Evolutionary conservation across 768 basidiomycete genomes (phyloP).

Genomic region (Boletus reticuloceps): DNA sequence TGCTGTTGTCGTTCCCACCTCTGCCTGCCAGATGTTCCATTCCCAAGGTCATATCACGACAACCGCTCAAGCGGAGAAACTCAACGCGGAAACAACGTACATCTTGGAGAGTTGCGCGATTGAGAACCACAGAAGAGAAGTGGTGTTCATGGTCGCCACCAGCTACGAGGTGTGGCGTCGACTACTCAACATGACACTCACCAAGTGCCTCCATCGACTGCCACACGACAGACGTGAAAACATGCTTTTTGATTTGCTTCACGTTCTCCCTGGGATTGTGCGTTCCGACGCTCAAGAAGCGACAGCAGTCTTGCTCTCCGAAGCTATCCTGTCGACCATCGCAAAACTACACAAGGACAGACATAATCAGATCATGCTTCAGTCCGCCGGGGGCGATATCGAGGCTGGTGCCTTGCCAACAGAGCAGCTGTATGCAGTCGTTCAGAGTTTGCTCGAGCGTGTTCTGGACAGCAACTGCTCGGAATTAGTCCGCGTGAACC

Average conservation of each 20-base stretch:
- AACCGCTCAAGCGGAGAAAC: slow-evolving; percentile 58
- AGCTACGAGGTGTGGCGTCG: slow-evolving; percentile 85
- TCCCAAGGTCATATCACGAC: slow-evolving; percentile 65
- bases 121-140: slow-evolving; percentile 85
- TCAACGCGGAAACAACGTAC: slow-evolving; percentile 68
- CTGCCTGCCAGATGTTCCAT: slow-evolving; percentile 60
- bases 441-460: slow-evolving; percentile 72
- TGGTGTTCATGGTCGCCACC: slow-evolving; percentile 63
- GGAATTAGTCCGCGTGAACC: slow-evolving; percentile 87
- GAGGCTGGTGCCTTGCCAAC: slow-evolving; percentile 71
- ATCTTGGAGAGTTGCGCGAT: slow-evolving; percentile 80
- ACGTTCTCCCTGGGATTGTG: slow-evolving; percentile 73
- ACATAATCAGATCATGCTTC: slow-evolving; percentile 63
- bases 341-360: slow-evolving; percentile 88
- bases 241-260: slow-evolving; percentile 87
- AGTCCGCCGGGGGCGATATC: slow-evolving; percentile 60
- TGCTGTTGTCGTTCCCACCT: slow-evolving; percentile 61
- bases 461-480: slow-evolving; percentile 73
- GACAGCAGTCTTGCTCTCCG: slow-evolving; percentile 80
- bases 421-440: slow-evolving; percentile 72
- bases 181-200: slow-evolving; percentile 79
- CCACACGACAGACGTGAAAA: slow-evolving; percentile 82
- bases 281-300: slow-evolving; percentile 64
- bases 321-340: slow-evolving; percentile 75
- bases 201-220: slow-evolving; percentile 81